These are phyloP conservation scores for Nelumbo lutea DNA, from an alignment of 164 flowering plant species.

Conservation along the genomic window DNA sequence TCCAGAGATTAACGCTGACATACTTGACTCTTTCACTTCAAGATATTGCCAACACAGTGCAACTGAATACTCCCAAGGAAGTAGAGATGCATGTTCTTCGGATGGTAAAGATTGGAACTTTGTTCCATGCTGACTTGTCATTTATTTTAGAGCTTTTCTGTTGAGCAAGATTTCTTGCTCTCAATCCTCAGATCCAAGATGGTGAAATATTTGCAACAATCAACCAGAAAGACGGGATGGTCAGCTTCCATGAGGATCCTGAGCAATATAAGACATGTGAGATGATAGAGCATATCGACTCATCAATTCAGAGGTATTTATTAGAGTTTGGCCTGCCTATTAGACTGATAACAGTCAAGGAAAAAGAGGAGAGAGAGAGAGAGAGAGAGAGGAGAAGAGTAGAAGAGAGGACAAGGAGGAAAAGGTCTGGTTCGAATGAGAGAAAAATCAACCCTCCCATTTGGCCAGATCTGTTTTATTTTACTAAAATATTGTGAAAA, in stretches of 20 bases:
- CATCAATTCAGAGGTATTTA: slow-evolving; percentile 74
- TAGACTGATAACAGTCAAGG: too few relatives aligned
- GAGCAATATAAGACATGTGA: slow-evolving; percentile 87
- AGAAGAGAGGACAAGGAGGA: too few relatives aligned
- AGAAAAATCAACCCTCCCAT: too few relatives aligned
- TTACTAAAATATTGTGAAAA: too few relatives aligned
- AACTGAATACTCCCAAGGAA: slow-evolving; percentile 70
- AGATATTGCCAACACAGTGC: slow-evolving; percentile 84
- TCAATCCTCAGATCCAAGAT: slow-evolving; percentile 63
- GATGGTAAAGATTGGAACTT: slow-evolving; percentile 52
- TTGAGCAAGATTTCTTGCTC: background rate
- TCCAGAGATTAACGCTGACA: slow-evolving; percentile 92
- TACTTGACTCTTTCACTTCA: slow-evolving; percentile 93
- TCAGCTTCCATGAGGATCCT: slow-evolving; percentile 90
- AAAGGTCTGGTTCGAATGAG: too few relatives aligned
- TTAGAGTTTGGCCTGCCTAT: too few relatives aligned
- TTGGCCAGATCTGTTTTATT: too few relatives aligned
- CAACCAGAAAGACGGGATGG: slow-evolving; percentile 99
- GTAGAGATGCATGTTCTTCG: slow-evolving; percentile 99
- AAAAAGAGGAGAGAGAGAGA: too few relatives aligned
- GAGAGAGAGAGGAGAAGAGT: too few relatives aligned
- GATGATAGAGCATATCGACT: slow-evolving; percentile 86
- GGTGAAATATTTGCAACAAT: slow-evolving; percentile 93
- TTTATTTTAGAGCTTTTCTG: background rate
- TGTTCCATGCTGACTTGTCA: background rate